Evolutionary conservation across 345 rosid genomes (phyloP), one percentile per base, ranked within the genome.

Genomic region (Anastatica hierochuntica): DNA sequence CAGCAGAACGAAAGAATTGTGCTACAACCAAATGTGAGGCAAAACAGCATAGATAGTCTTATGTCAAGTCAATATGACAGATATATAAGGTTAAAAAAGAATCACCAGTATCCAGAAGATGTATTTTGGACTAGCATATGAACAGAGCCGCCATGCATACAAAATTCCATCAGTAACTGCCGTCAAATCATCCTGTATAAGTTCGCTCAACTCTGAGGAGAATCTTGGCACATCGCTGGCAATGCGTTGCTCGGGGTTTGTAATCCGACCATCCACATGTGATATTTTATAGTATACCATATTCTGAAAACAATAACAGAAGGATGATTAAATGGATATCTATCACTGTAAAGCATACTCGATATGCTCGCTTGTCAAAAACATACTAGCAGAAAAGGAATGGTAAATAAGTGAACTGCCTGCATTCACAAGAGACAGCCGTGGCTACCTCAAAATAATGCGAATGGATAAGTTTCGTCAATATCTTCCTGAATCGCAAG

Each of bases 241-340:
- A 68, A 94, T 88, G 43, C 79, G 69, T 77, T 94, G 99, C 67
- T 88, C 97, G 6, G 97, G 99, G 72, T 94, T 76, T 24, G 84
- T 75, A 64, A 94, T 72, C 63, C 97, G 88, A 39, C 89, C 84
- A 72, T 94, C 99, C 50, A 94, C 95, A 59, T 94, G 97, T 53
- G 97, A 85, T 68, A 94, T 72, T 64, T 94, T 94, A 79, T 94
- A 94, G 76, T 94, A 94, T 3, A 87, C 90, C 97, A 94, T 88
- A 68, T 85, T 94, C 97, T 94, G 94, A 43, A 70, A 71, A n/a
- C 56, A 56, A 24, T 49, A 46, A 58, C 14, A n/a, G 49, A 60
- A 52, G 49, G 46, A 29, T 30, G 29, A 21, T 21, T 45, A 31
- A 19, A 27, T 26, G 36, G 29, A 5, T 65, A 17, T 36, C 26